These are phyloP conservation scores for Tetradesmus lagerheimii DNA, from an alignment of 139 green algal genomes.

Conservation along the genomic window DNA sequence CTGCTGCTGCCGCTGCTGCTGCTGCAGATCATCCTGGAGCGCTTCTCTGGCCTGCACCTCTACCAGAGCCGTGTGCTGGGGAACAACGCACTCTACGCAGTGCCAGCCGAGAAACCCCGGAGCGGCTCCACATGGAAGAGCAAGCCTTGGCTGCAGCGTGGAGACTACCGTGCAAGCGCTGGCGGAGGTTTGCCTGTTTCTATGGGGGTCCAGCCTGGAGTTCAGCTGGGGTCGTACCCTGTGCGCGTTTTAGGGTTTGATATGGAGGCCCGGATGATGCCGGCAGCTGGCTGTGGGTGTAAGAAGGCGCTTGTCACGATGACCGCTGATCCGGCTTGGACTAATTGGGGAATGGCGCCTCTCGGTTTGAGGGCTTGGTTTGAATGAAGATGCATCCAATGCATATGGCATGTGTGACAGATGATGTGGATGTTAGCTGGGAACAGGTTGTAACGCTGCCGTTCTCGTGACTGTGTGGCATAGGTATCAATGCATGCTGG, in stretches of 20 bases:
- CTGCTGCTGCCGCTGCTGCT: background rate
- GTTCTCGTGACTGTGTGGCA: no score
- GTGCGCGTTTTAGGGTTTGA: slow-evolving; percentile 24
- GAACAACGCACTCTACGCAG: slow-evolving; percentile 18
- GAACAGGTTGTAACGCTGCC: no score
- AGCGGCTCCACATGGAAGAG: background rate
- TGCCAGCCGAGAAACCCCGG: background rate
- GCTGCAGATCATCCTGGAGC: slow-evolving; percentile 14
- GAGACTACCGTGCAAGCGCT: slow-evolving; percentile 22
- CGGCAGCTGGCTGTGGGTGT: slow-evolving; percentile 17
- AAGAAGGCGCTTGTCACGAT: background rate
- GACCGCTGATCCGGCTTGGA: background rate
- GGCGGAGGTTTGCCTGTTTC: slow-evolving; percentile 22
- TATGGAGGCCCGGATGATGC: slow-evolving; percentile 21
- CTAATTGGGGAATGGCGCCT: background rate
- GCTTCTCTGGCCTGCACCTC: slow-evolving; percentile 24
- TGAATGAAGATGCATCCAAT: no score
- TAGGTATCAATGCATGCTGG: no score
- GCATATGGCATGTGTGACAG: background rate
- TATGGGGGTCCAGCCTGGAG: slow-evolving; percentile 20
- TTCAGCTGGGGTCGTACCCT: slow-evolving; percentile 1
- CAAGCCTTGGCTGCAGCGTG: slow-evolving; percentile 10
- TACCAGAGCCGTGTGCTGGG: background rate
- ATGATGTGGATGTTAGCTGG: no score
- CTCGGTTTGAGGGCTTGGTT: background rate